Conservation (phyloP, 2,329 filamentous ascomycete species). For the Blastomyces parvus region DNA sequence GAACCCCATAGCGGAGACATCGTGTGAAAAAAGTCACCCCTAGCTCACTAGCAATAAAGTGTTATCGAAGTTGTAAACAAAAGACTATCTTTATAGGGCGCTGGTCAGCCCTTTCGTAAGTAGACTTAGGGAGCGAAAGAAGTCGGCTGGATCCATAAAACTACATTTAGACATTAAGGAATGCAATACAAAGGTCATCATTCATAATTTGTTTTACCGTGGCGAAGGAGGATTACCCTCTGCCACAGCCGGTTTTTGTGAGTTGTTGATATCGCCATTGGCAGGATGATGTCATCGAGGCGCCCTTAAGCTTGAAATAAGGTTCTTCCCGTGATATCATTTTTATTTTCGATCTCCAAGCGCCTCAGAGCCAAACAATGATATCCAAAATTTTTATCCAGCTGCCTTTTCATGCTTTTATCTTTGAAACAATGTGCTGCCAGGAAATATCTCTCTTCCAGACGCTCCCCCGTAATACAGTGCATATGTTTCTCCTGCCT, state of each 20-base stretch:
- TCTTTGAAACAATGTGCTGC: neutral
- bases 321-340: neutral
- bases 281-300: constrained; percentile 1
- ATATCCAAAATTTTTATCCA: too few relatives aligned
- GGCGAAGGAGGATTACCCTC: neutral
- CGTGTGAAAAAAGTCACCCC: constrained; percentile 10
- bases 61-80: neutral
- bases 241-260: neutral
- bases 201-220: neutral
- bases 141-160: neutral
- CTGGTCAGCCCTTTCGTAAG: neutral
- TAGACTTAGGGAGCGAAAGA: neutral
- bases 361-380: too few relatives aligned
- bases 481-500: neutral
- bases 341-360: too few relatives aligned
- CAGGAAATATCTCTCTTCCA: neutral
- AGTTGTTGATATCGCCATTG: neutral
- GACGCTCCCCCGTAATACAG: neutral
- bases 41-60: neutral
- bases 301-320: neutral
- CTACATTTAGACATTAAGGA: neutral
- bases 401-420: neutral
- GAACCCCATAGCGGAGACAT: constrained; percentile 23
- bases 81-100: neutral
- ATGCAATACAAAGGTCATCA: neutral